phyloP scores from a whole-genome alignment of 2,329 filamentous ascomycete genomes.

The Botrytis fabae region DNA sequence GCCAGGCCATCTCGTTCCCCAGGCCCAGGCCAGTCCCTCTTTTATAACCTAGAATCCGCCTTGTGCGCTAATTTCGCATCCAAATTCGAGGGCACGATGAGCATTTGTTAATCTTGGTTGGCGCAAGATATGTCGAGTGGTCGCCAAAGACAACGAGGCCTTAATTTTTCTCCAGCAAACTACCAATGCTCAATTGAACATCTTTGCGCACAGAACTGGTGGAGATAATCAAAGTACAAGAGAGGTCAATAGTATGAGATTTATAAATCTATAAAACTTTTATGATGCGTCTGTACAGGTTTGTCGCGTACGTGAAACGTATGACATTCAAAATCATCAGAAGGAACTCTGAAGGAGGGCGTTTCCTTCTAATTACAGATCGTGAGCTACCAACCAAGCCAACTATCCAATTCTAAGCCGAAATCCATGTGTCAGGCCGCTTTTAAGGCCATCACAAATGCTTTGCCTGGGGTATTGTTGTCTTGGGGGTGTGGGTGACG shows the following conservation, averaged over 20 bases:
- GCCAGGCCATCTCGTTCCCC: conserved; percentile 63
- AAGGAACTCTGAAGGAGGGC: conserved; percentile 12
- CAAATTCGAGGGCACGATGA: conserved; percentile 23
- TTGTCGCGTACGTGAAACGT: conserved; percentile 24
- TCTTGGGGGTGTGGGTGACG: background rate
- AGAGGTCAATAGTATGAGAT: background rate
- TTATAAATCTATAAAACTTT: conserved; percentile 1
- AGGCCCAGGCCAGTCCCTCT: conserved; percentile 26
- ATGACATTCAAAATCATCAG: conserved; percentile 17
- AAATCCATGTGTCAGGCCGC: conserved; percentile 9
- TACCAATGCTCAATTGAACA: conserved; percentile 20
- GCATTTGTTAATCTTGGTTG: conserved; percentile 30
- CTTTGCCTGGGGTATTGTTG: conserved; percentile 8
- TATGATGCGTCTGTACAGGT: conserved; percentile 19
- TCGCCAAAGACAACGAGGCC: conserved; percentile 27
- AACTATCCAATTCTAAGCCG: conserved; percentile 14
- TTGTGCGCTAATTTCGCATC: conserved; percentile 26
- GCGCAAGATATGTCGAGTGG: conserved; percentile 28
- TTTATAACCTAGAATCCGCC: conserved; percentile 23
- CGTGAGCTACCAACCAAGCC: conserved; percentile 15
- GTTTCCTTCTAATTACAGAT: conserved; percentile 18
- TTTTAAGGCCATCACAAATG: conserved; percentile 16
- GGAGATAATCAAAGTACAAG: conserved; percentile 1
- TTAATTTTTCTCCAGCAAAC: conserved; percentile 20
- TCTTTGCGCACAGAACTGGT: conserved; percentile 18